Conservation (phyloP, 2,329 filamentous ascomycete species). For the Sclerotinia subarctica region DNA sequence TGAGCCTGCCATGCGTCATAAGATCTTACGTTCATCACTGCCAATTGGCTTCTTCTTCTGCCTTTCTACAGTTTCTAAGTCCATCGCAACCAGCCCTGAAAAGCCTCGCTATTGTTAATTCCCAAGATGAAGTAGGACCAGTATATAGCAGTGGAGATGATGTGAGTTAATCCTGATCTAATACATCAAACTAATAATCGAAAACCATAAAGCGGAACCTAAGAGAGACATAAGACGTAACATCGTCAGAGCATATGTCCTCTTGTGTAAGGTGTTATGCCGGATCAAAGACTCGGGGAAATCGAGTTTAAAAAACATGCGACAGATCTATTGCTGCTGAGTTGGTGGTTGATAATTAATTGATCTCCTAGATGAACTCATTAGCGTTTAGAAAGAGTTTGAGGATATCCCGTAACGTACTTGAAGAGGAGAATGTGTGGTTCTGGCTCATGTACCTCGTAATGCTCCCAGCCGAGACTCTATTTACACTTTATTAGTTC, state of each 20-base stretch:
- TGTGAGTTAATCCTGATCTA: constrained; percentile 37
- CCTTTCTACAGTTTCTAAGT: neutral
- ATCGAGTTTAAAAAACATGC: constrained; percentile 22
- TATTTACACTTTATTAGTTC: constrained; percentile 41
- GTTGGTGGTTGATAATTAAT: constrained; percentile 30
- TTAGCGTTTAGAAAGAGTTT: constrained; percentile 21
- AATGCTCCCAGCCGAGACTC: constrained; percentile 99
- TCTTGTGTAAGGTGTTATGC: constrained; percentile 31
- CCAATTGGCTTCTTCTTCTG: neutral
- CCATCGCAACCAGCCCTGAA: constrained; percentile 10
- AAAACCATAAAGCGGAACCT: constrained; percentile 32
- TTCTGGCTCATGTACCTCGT: constrained; percentile 98
- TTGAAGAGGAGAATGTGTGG: constrained; percentile 99
- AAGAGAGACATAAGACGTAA: constrained; percentile 38
- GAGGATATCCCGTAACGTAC: constrained; percentile 52
- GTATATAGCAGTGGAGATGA: constrained; percentile 25
- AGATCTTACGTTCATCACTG: neutral
- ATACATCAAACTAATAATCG: constrained; percentile 32
- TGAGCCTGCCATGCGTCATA: constrained; percentile 10
- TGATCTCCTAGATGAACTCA: constrained; percentile 33
- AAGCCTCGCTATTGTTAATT: constrained; percentile 13
- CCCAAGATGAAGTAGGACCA: constrained; percentile 14
- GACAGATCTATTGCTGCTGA: constrained; percentile 32
- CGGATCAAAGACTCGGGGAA: constrained; percentile 31
- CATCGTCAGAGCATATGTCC: constrained; percentile 36